These are phyloP conservation scores for Talaromyces piceae DNA, from an alignment of 2,329 filamentous ascomycete genomes.

Conservation along the genomic window DNA sequence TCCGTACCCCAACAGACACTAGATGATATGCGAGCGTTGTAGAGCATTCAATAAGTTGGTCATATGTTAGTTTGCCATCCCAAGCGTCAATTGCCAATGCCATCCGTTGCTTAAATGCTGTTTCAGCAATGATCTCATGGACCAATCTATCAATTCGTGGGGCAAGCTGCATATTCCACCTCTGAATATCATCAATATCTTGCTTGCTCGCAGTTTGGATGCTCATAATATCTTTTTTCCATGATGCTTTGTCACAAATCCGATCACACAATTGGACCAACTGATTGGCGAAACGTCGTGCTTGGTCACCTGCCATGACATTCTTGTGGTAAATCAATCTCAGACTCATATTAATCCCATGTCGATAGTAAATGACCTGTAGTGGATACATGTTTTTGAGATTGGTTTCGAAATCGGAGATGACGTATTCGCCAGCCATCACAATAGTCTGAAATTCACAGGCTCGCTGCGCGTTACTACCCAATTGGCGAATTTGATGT, in stretches of 20 bases:
- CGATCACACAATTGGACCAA: constrained; percentile 1
- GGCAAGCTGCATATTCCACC: constrained; percentile 4
- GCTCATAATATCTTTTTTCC: neutral
- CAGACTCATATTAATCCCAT: neutral
- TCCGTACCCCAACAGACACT: neutral
- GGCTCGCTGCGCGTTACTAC: neutral
- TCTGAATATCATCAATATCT: constrained; percentile 2
- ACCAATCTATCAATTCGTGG: neutral
- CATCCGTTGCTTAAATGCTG: neutral
- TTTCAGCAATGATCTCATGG: constrained; percentile 2
- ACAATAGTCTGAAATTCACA: neutral
- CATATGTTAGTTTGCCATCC: constrained; percentile 18
- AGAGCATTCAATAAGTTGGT: neutral
- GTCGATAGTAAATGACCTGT: neutral
- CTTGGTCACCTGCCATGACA: neutral
- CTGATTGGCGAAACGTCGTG: constrained; percentile 2
- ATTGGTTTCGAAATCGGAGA: neutral
- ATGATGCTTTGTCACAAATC: neutral
- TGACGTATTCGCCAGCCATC: neutral
- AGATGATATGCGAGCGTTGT: neutral
- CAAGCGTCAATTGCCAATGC: constrained; percentile 20
- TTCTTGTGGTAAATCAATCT: constrained; percentile 3
- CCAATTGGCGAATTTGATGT: neutral
- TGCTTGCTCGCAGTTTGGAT: neutral
- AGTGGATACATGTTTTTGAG: neutral